These are phyloP conservation scores for Phytophthora capsici DNA, from an alignment of 352 stramenopile species.

Conservation along the genomic window DNA sequence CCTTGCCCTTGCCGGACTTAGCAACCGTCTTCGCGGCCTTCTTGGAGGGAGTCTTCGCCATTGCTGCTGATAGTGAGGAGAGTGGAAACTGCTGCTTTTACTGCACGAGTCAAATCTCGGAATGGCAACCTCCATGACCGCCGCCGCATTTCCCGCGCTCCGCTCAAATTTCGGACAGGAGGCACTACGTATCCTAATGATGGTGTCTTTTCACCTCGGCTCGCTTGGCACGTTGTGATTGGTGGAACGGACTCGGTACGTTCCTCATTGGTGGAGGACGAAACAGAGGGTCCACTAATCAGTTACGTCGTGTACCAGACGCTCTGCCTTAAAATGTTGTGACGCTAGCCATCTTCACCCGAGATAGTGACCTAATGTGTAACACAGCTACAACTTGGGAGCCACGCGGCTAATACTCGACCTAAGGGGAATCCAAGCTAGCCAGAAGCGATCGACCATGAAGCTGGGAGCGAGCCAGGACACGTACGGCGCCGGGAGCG, in stretches of 20 bases:
- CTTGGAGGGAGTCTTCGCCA: slow-evolving; percentile 97
- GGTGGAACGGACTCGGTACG: slow-evolving; percentile 13
- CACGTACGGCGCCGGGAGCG: slow-evolving; percentile 48
- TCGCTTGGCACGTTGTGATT: slow-evolving; percentile 35
- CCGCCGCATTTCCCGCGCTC: slow-evolving; percentile 21
- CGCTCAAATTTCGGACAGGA: slow-evolving; percentile 14
- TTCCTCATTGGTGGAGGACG: too few species aligned
- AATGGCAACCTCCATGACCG: slow-evolving; percentile 24
- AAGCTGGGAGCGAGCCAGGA: slow-evolving; percentile 69
- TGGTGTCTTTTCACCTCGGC: slow-evolving; percentile 23
- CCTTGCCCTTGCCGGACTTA: slow-evolving; percentile 81
- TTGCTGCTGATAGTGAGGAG: slow-evolving; percentile 44
- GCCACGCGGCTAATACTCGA: slow-evolving; percentile 40
- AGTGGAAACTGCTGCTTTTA: slow-evolving; percentile 29
- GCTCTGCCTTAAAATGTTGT: neutral
- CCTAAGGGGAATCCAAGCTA: slow-evolving; percentile 26
- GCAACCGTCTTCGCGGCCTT: slow-evolving; percentile 86
- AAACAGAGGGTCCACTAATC: too few species aligned
- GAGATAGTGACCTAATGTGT: too few species aligned
- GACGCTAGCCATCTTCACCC: too few species aligned
- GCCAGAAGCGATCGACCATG: slow-evolving; percentile 45
- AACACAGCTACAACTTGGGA: neutral
- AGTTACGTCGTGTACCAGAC: too few species aligned
- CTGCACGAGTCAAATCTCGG: slow-evolving; percentile 43
- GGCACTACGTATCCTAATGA: slow-evolving; percentile 7